phyloP scores from a whole-genome alignment of 805 yeast species.

The Ogataea sp. region DNA sequence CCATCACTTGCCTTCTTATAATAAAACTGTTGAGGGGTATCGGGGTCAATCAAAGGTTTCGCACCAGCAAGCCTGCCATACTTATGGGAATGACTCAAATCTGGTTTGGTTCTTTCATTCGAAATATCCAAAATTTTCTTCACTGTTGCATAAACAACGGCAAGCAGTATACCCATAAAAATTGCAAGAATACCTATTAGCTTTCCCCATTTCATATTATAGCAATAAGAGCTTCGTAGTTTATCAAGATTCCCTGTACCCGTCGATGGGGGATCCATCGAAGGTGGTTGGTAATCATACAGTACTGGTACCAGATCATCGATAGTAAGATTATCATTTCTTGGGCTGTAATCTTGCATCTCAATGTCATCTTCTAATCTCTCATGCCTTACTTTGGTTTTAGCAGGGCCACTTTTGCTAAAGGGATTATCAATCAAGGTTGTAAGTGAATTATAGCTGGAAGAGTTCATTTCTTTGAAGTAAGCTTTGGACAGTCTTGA shows the following conservation, averaged over 20 bases:
- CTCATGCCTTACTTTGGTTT: too few relatives aligned
- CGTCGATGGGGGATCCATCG: background rate
- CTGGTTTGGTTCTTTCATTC: too few relatives aligned
- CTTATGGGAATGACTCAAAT: too few relatives aligned
- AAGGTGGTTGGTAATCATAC: too few relatives aligned
- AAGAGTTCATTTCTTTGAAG: too few relatives aligned
- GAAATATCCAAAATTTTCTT: background rate
- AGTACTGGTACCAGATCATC: background rate
- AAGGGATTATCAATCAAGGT: too few relatives aligned
- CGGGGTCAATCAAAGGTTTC: slow-evolving; percentile 51
- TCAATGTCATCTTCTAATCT: background rate
- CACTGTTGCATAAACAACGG: background rate
- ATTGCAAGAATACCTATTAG: background rate
- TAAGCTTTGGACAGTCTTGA: too few relatives aligned
- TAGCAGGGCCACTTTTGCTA: too few relatives aligned
- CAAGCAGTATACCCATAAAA: background rate
- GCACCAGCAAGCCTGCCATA: background rate
- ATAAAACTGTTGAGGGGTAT: slow-evolving; percentile 45
- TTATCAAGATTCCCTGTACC: background rate
- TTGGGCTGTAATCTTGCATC: background rate
- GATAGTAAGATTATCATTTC: background rate
- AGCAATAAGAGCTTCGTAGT: background rate
- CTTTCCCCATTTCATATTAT: background rate
- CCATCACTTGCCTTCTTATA: slow-evolving; percentile 54
- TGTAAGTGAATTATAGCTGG: too few relatives aligned